A percentile compares a stretch with the other conserved stretches of the same genome.
These are phyloP conservation scores for Candida albicans DNA, from an alignment of 1,139 yeast species.

Conservation along the genomic window DNA sequence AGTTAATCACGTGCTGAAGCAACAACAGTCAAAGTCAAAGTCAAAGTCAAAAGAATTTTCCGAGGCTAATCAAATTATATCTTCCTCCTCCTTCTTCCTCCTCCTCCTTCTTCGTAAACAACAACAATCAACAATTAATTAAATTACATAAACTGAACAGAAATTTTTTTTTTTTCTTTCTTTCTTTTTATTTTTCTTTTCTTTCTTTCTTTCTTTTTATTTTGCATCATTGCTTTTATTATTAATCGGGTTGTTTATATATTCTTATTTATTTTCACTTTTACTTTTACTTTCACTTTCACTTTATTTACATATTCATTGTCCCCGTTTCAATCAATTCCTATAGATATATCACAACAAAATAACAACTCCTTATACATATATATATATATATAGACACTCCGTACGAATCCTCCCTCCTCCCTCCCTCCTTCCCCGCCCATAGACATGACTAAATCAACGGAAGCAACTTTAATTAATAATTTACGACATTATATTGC, in stretches of 20 bases:
- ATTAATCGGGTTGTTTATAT: neutral
- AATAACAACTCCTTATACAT: no score
- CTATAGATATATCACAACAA: neutral
- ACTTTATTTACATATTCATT: neutral
- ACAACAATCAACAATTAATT: no score
- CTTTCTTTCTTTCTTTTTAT: neutral
- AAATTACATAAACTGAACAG: no score
- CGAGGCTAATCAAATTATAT: no score
- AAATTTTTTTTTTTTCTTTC: neutral
- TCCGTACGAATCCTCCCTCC: no score
- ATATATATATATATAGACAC: neutral
- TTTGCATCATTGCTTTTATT: neutral
- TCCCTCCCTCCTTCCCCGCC: no score
- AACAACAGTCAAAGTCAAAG: no score
- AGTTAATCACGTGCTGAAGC: no score
- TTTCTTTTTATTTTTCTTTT: neutral
- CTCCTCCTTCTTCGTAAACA: no score
- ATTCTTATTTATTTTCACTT: neutral
- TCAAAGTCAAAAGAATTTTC: no score
- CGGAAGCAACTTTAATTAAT: conserved; percentile 22
- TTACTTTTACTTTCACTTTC: neutral
- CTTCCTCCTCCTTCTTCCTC: no score
- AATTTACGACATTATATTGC: conserved; percentile 26
- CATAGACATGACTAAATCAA: conserved; percentile 13
- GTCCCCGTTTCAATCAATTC: neutral